Percentiles rank a stretch among this genome's conserved stretches.
phyloP scores from a whole-genome alignment of 1,284 basidiomycete species.

The Microbotryum silenes-acaulis region DNA sequence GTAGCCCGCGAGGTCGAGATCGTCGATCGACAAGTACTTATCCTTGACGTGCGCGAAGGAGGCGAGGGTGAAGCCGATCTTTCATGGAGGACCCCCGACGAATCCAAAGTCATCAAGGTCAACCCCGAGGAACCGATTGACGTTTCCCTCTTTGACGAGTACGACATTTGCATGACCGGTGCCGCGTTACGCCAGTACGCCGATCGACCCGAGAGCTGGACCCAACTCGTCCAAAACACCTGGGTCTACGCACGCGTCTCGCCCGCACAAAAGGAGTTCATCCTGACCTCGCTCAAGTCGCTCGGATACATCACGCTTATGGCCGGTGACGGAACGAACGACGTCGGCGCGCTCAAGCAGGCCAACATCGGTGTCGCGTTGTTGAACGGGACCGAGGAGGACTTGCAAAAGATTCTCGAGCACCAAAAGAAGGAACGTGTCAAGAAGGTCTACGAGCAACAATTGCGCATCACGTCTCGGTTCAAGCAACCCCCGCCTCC shows the following conservation, averaged over 20 bases:
- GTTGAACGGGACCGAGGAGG: slow-evolving; percentile 80
- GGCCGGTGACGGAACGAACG: slow-evolving; percentile 96
- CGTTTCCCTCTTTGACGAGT: slow-evolving; percentile 62
- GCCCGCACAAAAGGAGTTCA: slow-evolving; percentile 87
- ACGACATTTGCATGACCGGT: slow-evolving; percentile 91
- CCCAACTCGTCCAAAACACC: slow-evolving; percentile 73
- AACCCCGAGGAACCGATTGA: slow-evolving; percentile 70
- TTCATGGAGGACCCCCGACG: slow-evolving; percentile 62
- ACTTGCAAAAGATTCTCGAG: slow-evolving; percentile 85
- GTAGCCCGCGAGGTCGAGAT: slow-evolving; percentile 92
- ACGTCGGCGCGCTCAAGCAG: slow-evolving; percentile 91
- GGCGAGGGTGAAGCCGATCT: slow-evolving; percentile 52
- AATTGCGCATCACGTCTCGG: slow-evolving; percentile 73
- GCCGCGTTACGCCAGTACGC: slow-evolving; percentile 80
- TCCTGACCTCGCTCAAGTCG: slow-evolving; percentile 75
- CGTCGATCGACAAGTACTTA: slow-evolving; percentile 82
- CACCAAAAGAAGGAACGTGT: slow-evolving; percentile 77
- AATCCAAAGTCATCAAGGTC: slow-evolving; percentile 73
- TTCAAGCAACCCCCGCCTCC: slow-evolving; percentile 89
- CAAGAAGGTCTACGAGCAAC: slow-evolving; percentile 92
- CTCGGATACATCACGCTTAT: slow-evolving; percentile 86
- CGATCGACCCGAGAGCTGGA: slow-evolving; percentile 54
- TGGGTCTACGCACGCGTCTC: slow-evolving; percentile 97
- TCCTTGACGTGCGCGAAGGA: slow-evolving; percentile 79
- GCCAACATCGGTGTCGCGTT: slow-evolving; percentile 91